phyloP scores from a whole-genome alignment of 2,329 filamentous ascomycete genomes.

The Colletotrichum aenigma region DNA sequence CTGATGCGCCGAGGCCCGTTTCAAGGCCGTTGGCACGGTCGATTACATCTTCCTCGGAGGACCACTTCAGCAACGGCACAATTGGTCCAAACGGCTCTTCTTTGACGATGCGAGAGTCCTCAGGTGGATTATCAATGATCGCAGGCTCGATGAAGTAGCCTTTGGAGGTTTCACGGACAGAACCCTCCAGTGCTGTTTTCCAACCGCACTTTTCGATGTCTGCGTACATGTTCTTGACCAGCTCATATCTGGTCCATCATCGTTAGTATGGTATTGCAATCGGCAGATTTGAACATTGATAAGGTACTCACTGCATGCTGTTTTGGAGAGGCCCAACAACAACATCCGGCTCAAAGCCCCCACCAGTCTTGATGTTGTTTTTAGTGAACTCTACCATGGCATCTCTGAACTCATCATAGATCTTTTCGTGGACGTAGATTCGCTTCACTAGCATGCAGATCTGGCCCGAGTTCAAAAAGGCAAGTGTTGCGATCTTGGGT shows the following conservation, averaged over 20 bases:
- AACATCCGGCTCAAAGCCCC: conserved; percentile 45
- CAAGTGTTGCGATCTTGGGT: conserved; percentile 48
- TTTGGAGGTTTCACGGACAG: conserved; percentile 22
- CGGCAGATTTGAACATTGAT: neutral
- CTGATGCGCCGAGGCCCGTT: conserved; percentile 59
- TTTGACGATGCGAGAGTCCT: conserved; percentile 57
- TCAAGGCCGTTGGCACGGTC: conserved; percentile 56
- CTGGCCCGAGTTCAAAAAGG: conserved; percentile 60
- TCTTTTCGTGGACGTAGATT: conserved; percentile 63
- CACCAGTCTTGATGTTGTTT: conserved; percentile 45
- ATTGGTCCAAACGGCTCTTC: conserved; percentile 63
- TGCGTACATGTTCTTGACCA: conserved; percentile 54
- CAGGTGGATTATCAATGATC: conserved; percentile 63
- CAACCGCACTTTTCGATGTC: conserved; percentile 43
- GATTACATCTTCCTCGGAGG: conserved; percentile 63
- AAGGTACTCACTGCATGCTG: conserved; percentile 54
- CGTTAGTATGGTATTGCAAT: neutral
- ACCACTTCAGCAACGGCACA: conserved; percentile 66
- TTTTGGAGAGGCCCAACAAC: conserved; percentile 62
- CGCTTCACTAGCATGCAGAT: conserved; percentile 50
- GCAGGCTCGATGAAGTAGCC: conserved; percentile 63
- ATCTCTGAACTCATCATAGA: conserved; percentile 58
- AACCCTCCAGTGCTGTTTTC: conserved; percentile 2
- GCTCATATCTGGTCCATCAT: conserved; percentile 33
- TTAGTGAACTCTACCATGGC: conserved; percentile 52